Base-by-base conservation (phyloP, 495 filamentous ascomycete species). In the Talaromyces borbonicus region DNA sequence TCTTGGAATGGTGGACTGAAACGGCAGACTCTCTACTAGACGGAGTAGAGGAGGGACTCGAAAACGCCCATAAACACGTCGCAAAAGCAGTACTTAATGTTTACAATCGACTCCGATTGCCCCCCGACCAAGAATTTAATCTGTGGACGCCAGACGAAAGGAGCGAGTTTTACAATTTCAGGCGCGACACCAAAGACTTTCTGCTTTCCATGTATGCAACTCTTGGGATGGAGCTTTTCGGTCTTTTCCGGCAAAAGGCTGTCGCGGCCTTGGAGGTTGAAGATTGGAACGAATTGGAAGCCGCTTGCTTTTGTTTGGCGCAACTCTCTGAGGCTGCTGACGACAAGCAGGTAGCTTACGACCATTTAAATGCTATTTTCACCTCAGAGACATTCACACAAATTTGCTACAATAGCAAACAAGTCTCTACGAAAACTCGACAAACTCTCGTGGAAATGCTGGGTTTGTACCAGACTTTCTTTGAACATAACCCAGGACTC, bases 1-100 rank as follows among this genome's bases (percentile, higher is more conserved):
- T 81, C 2, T 68, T 95, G 22, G 85, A 95, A 50, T 95, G 90
- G 63, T 95, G 90, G 89, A 83, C 73, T 8, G 70, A 66, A 22
- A 64, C 61, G 39, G 69, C 67, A 0, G 69, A 72, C 30, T 57
- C 55, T 19, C 46, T 68, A 3, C 57, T 62, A 18, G 63, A 64
- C 27, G 53, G 63, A 3, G 18, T 54, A 8, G 58, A 57, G 23
- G 54, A 63, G 8, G 51, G 49, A 4, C 38, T 58, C 40, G 44
- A 52, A 24, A 43, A 54, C 19, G 61, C 65, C 4, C 68, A 66
- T 47, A 54, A 53, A 8, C 59, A 66, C 35, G 30, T 71, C 29
- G 66, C 65, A 4, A 56, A 58, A 22, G 61, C 63, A 12, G 62
- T 65, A 15, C 49, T 67, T 7, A 58, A 57, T 19, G 56, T 65